Evolutionary conservation across 1,139 yeast genomes (phyloP).

Genomic region (Groenewaldozyma sp.): DNA sequence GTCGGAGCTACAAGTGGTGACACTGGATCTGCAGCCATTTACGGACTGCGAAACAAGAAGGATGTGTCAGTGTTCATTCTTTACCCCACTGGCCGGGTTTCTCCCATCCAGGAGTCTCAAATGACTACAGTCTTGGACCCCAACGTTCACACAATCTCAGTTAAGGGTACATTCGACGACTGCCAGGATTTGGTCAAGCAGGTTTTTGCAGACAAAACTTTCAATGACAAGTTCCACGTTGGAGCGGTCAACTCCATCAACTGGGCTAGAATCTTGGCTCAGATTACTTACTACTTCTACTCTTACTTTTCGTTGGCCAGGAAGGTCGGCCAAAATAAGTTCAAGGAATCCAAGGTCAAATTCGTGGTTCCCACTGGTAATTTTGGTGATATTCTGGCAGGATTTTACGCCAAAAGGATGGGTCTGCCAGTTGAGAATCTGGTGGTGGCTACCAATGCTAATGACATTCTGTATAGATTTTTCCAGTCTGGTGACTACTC

Average conservation of each 20-base stretch:
- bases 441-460: constrained; percentile 91
- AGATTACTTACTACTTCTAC: constrained; percentile 91
- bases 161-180: constrained; percentile 94
- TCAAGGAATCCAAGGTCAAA: constrained; percentile 38
- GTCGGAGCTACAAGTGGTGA: constrained; percentile 99
- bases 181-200: constrained; percentile 95
- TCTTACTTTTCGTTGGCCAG: constrained; percentile 71
- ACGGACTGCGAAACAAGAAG: constrained; percentile 92
- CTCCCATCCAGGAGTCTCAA: constrained; percentile 96
- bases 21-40: constrained; percentile 98
- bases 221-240: constrained; percentile 81
- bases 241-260: constrained; percentile 98
- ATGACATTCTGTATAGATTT: constrained; percentile 90
- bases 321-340: constrained; percentile 24
- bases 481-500: constrained; percentile 77
- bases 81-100: constrained; percentile 94
- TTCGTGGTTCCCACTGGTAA: constrained; percentile 96
- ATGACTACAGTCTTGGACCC: constrained; percentile 96
- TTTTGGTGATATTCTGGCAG: constrained; percentile 96
- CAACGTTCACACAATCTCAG: constrained; percentile 90
- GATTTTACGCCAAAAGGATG: constrained; percentile 89
- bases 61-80: constrained; percentile 93
- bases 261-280: constrained; percentile 98
- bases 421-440: constrained; percentile 84
- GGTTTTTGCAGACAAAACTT: constrained; percentile 80